Base-by-base conservation (phyloP, 2,329 filamentous ascomycete genomes). In the Hypoxylon sp. region DNA sequence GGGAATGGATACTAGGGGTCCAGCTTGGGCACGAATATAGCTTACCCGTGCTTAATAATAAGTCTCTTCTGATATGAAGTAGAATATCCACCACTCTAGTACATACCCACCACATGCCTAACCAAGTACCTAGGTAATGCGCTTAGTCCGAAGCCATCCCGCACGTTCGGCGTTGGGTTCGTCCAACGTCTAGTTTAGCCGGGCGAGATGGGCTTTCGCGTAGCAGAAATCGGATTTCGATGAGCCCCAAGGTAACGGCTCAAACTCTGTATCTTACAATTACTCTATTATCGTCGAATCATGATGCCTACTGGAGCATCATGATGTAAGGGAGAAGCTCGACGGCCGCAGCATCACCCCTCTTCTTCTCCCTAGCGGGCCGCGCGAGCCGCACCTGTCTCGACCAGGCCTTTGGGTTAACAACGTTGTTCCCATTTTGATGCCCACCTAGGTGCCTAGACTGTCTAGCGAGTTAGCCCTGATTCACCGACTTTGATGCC, bases 401-500 rank as follows among this genome's bases (percentile, higher is more conserved):
- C 29, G 52, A 53, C 53, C 60, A 34, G 32, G 14, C 29, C n/a
- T 19, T 50, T 56, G 60, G 63, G 63, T 67, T 57, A 16, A 27
- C 32, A 55, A 34, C 30, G 12, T 23, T 34, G 14, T 27, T 61
- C 47, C 34, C 39, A 47, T 43, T 46, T 60, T 30, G 39, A 60
- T 61, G 41, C 34, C 25, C 25, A 27, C 25, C 25, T 27, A 27
- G 3, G 6, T 27, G 6, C 25, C 3, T 27, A 27, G 25, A n/a
- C n/a, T n/a, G n/a, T n/a, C 57, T 47, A 67, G 30, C 46, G 16
- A 29, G 45, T 29, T 59, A 53, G 53, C 51, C 39, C 48, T 58
- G 34, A 50, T 62, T 69, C 67, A 69, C 63, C 63, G 63, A 64
- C 60, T 56, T 48, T 69, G 63, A 61, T 59, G 54, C 63, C 63